Evolutionary conservation across 768 basidiomycete genomes (phyloP), one percentile per base, ranked within the genome.

Genomic region (Hericium coralloides): DNA sequence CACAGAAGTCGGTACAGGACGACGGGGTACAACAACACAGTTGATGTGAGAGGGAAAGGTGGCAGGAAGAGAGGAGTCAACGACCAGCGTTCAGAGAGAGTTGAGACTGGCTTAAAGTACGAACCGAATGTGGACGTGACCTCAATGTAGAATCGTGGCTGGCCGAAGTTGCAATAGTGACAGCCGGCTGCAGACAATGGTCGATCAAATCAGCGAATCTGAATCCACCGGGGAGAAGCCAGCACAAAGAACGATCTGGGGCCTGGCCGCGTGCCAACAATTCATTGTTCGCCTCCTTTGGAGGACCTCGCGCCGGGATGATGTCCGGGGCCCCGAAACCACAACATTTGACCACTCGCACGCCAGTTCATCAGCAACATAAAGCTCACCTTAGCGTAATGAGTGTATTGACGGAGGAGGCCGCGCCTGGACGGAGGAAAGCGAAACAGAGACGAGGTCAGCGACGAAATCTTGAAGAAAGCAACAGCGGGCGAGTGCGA

Each of bases 391-490:
- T 80, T 74, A 72, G 62, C 62, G 69, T 64, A 71, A 73, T 84
- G 83, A 60, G 84, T 86, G 66, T 70, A 81, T 79, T 69, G 49
- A 55, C 81, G 82, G 82, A 85, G 82, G 83, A 82, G 81, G 83
- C 83, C 83, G 82, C 76, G 75, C 83, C 82, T 82, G 71, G 66
- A 64, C 53, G 64, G 23, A 51, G 23, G 23, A 58, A 58, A 52
- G 38, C 22, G 47, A 23, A 57, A 26, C 5, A 39, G 20, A 25
- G 47, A 49, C n/a, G 57, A 26, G 36, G 49, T 54, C 41, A 52
- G 53, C 53, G 15, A 17, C 15, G 18, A 22, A 12, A 22, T 38
- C 63, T 66, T 71, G 71, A 70, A 76, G 74, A 68, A 31, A 31
- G 31, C 31, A 31, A 31, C 31, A 31, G 31, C 6, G 31, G 31